phyloP scores from a whole-genome alignment of 129 eudicot genomes.

The Heracleum sosnowskyi region DNA sequence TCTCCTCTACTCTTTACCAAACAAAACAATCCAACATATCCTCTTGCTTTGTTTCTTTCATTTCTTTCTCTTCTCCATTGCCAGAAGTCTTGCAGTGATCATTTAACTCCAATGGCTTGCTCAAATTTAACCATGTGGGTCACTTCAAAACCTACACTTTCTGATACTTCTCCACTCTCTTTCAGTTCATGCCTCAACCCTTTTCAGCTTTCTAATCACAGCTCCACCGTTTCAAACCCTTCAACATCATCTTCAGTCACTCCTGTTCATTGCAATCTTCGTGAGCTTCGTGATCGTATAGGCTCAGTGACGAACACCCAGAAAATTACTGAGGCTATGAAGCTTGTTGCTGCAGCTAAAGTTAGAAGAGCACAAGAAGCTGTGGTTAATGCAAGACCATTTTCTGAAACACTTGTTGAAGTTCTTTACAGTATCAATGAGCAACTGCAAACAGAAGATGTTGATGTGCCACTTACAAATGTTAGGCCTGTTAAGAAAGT shows the following conservation, averaged over 20 bases:
- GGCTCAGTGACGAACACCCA: constrained; percentile 45
- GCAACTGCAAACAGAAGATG: constrained; percentile 38
- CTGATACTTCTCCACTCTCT: constrained; percentile 26
- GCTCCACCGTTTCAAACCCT: constrained; percentile 14
- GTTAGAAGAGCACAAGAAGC: constrained; percentile 62
- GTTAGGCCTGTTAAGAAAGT: constrained; percentile 50
- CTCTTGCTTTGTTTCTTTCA: constrained; percentile 6
- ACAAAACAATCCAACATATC: constrained; percentile 14
- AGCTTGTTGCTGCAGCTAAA: constrained; percentile 55
- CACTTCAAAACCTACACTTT: constrained; percentile 34
- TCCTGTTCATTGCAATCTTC: constrained; percentile 39
- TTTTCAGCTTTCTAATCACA: constrained; percentile 29
- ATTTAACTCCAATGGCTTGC: constrained; percentile 29
- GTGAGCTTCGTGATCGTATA: constrained; percentile 43
- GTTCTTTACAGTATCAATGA: constrained; percentile 49
- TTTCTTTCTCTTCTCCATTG: background rate
- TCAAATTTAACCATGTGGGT: constrained; percentile 43
- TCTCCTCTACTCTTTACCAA: background rate
- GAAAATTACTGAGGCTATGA: constrained; percentile 60
- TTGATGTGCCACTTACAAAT: constrained; percentile 47
- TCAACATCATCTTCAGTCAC: constrained; percentile 18
- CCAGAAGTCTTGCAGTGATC: constrained; percentile 15
- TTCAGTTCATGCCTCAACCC: constrained; percentile 34
- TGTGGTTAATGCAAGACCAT: constrained; percentile 44
- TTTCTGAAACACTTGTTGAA: constrained; percentile 45